Evolutionary conservation across 2,329 filamentous ascomycete species (phyloP), one percentile per base, ranked within the genome.

Genomic region (Stagonosporopsis tanaceti): DNA sequence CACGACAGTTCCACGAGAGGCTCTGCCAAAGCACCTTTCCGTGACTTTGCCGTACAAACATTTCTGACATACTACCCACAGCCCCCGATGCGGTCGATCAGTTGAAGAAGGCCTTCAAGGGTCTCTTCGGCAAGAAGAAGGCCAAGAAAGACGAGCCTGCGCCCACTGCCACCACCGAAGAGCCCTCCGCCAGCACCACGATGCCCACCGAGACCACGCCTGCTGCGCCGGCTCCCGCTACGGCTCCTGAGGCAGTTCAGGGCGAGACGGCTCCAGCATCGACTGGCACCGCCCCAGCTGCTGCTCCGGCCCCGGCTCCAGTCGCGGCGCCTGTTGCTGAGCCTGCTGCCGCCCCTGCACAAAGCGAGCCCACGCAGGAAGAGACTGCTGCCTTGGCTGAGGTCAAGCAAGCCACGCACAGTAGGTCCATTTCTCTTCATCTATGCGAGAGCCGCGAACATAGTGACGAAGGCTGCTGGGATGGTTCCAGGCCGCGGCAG

Each of bases 81-180:
- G 74, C 75, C 47, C 75, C 65, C 46, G 73, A 77, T 57, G 72
- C 74, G 42, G 50, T 75, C 52, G 63, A 70, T 47, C 70, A 68
- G 58, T 59, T 75, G 65, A 77, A 77, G 72, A 74, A 74, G 66
- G 65, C 66, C 60, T 67, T 77, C 62, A 77, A 75, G 67, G 63
- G 69, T 55, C 57, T 77, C 58, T 76, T 77, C 59, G 47, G 57
- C 61, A 72, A 64, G 60, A 73, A 73, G 66, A 73, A 72, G 63
- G 57, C 69, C 35, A 72, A 74, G 68, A 70, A 72, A 57, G 63
- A 66, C 38, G 61, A 64, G 54, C 57, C 70, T 30, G 59, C 65
- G 12, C 65, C 70, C 27, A 65, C 73, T 32, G 66, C 71, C n/a
- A 53, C 68, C 20, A 53, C 66, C 22, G 63, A 68, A 27, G 54